Evolutionary conservation across 2,329 filamentous ascomycete genomes (phyloP).

Genomic region (Penicillium capsulatum): DNA sequence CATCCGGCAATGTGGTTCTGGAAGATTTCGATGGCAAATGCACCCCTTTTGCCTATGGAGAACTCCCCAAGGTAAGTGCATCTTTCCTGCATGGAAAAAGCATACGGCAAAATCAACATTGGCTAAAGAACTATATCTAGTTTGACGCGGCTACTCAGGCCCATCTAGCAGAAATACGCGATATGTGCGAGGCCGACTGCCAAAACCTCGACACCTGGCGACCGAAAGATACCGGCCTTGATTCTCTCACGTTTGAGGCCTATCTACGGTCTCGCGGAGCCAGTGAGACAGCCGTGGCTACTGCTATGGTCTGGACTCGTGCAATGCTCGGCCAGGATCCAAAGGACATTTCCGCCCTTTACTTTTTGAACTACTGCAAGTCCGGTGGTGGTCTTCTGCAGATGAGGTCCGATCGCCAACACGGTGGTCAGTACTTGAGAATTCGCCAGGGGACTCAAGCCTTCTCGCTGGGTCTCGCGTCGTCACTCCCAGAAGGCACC

Average conservation of each 20-base stretch:
- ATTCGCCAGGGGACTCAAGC: constrained; percentile 47
- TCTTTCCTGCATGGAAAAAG: too few species aligned
- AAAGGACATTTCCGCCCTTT: constrained; percentile 48
- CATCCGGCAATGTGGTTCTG: constrained; percentile 43
- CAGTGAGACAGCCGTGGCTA: constrained; percentile 28
- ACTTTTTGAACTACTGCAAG: constrained; percentile 54
- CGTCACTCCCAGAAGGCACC: too few species aligned
- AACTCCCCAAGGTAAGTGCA: too few species aligned
- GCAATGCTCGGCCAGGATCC: constrained; percentile 51
- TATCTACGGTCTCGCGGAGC: constrained; percentile 35
- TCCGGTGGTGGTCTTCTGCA: constrained; percentile 49
- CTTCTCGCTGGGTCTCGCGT: background rate
- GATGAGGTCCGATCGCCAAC: constrained; percentile 51
- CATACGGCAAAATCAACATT: too few species aligned
- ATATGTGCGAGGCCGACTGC: too few species aligned
- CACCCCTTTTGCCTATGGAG: constrained; percentile 1
- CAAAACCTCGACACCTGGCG: too few species aligned
- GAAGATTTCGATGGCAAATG: constrained; percentile 44
- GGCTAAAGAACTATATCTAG: too few species aligned
- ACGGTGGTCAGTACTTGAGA: constrained; percentile 53
- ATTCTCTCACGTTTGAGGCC: constrained; percentile 39
- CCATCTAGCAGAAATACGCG: too few species aligned
- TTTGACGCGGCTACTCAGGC: too few species aligned
- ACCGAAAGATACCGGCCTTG: too few species aligned
- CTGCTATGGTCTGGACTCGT: constrained; percentile 42